phyloP scores from a whole-genome alignment of 805 yeast genomes.

The Metschnikowia santaceciliae region DNA sequence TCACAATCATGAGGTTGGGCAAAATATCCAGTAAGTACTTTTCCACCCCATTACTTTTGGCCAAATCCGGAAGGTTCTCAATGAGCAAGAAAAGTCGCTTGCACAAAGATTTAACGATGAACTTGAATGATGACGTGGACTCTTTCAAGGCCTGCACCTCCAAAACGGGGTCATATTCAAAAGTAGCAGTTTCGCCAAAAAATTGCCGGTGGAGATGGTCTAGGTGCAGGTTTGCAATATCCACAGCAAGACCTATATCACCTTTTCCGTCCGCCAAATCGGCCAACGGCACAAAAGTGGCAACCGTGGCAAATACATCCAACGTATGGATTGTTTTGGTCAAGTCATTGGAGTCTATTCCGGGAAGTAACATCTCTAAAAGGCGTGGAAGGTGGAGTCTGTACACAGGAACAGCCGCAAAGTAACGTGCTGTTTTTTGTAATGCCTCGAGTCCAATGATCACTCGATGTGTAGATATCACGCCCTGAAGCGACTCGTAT shows the following conservation, averaged over 20 bases:
- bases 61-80: conserved; percentile 64
- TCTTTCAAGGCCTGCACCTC: conserved; percentile 62
- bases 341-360: conserved; percentile 86
- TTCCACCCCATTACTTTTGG: conserved; percentile 50
- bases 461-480: conserved; percentile 76
- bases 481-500: conserved; percentile 69
- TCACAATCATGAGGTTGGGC: conserved; percentile 34
- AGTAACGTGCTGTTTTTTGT: conserved; percentile 59
- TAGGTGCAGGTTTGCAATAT: conserved; percentile 65
- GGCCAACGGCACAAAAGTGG: conserved; percentile 67
- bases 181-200: conserved; percentile 19
- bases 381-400: conserved; percentile 78
- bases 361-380: conserved; percentile 65
- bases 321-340: conserved; percentile 66
- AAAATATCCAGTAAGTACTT: conserved; percentile 35
- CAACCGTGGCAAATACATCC: conserved; percentile 63
- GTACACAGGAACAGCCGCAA: conserved; percentile 59
- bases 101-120: conserved; percentile 52
- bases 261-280: conserved; percentile 50
- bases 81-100: conserved; percentile 59
- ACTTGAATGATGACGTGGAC: conserved; percentile 67
- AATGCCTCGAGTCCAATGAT: conserved; percentile 66
- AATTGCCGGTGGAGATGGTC: conserved; percentile 46
- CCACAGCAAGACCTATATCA: conserved; percentile 36
- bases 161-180: conserved; percentile 36